Evolutionary conservation across 1,284 basidiomycete species (phyloP).

Genomic region (Exobasidium cylindrosporum): DNA sequence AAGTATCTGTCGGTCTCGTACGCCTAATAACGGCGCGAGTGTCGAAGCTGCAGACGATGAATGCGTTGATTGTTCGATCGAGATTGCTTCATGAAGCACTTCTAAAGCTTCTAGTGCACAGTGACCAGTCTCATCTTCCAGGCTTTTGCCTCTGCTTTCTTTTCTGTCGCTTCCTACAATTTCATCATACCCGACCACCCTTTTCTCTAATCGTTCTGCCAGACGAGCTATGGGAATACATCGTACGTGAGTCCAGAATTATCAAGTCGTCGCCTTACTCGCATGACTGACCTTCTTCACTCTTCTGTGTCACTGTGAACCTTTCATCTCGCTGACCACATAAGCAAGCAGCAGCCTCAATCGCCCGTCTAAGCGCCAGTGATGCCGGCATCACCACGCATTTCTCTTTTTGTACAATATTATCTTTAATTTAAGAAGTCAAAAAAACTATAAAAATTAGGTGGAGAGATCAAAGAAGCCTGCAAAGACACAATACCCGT

Average conservation of each 20-base stretch:
- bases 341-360: conserved; percentile 1
- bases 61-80: neutral
- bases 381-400: neutral
- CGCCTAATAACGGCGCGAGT: neutral
- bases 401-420: neutral
- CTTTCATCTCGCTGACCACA: conserved; percentile 10
- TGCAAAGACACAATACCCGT: too few species aligned
- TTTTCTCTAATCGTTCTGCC: conserved; percentile 1
- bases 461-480: too few species aligned
- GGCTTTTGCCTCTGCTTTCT: neutral
- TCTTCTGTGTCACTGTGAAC: neutral
- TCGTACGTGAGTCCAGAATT: too few species aligned
- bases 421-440: too few species aligned
- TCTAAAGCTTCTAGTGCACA: neutral
- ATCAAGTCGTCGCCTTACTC: too few species aligned
- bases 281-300: neutral
- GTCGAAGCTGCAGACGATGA: neutral
- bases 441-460: too few species aligned
- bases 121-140: neutral
- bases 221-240: neutral
- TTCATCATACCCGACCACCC: neutral
- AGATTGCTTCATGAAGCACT: neutral
- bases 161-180: neutral
- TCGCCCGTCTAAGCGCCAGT: neutral
- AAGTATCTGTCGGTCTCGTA: conserved; percentile 12